Percentiles rank a stretch among this genome's conserved stretches.
phyloP scores from a whole-genome alignment of 2,329 filamentous ascomycete genomes.

The Fusarium sp. region DNA sequence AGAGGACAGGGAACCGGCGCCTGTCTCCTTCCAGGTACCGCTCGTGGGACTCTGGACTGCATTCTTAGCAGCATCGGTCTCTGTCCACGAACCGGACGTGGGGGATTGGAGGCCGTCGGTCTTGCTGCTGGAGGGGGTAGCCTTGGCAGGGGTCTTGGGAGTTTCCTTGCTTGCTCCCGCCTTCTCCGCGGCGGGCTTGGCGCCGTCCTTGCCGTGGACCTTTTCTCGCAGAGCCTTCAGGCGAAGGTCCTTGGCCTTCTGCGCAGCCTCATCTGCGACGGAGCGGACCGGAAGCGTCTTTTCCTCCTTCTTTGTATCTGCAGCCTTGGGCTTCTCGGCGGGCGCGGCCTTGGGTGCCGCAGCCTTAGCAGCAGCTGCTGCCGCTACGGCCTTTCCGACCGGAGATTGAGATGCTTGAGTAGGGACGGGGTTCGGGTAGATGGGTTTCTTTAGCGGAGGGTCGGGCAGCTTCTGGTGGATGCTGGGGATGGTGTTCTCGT shows the following conservation, averaged over 20 bases:
- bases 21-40: slow-evolving; percentile 55
- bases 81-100: slow-evolving; percentile 57
- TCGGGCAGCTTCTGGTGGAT: slow-evolving; percentile 64
- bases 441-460: slow-evolving; percentile 43
- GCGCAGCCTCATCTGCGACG: slow-evolving; percentile 73
- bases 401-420: slow-evolving; percentile 17
- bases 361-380: slow-evolving; percentile 27
- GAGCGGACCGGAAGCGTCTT: slow-evolving; percentile 60
- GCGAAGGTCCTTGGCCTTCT: slow-evolving; percentile 71
- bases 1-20: slow-evolving; percentile 10
- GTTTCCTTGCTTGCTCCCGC: background rate
- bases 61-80: slow-evolving; percentile 42
- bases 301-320: slow-evolving; percentile 42
- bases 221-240: slow-evolving; percentile 66
- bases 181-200: slow-evolving; percentile 4
- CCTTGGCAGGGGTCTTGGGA: slow-evolving; percentile 13
- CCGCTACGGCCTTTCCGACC: slow-evolving; percentile 41
- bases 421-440: slow-evolving; percentile 46
- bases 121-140: slow-evolving; percentile 21
- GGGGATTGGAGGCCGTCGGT: slow-evolving; percentile 58
- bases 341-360: slow-evolving; percentile 38
- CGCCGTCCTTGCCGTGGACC: slow-evolving; percentile 61
- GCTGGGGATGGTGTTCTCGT: slow-evolving; percentile 69
- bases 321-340: slow-evolving; percentile 25
- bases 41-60: slow-evolving; percentile 58